phyloP scores from a whole-genome alignment of 371 early-diverging fungal species.

The Mortierella sp. region DNA sequence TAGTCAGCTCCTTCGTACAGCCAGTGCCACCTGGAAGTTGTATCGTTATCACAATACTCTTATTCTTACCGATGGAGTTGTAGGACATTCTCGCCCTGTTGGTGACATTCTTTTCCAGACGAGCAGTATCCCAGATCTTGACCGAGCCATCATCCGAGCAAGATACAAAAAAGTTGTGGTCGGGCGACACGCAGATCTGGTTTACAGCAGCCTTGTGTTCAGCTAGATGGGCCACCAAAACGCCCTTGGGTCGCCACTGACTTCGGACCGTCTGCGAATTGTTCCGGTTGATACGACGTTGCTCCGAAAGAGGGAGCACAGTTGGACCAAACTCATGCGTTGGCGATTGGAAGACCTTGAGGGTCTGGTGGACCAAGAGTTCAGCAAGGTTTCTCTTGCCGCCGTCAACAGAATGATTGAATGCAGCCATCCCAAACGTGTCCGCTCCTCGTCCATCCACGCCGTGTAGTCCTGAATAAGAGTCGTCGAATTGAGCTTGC shows the following conservation, averaged over 20 bases:
- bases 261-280: conserved; percentile 42
- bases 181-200: conserved; percentile 79
- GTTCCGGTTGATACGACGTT: conserved; percentile 37
- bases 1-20: too few species aligned
- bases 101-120: conserved; percentile 87
- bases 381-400: conserved; percentile 43
- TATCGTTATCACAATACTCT: background rate
- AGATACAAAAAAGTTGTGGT: conserved; percentile 86
- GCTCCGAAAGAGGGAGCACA: conserved; percentile 33
- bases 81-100: conserved; percentile 86
- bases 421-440: conserved; percentile 23
- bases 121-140: conserved; percentile 89
- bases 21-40: background rate
- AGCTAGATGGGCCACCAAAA: conserved; percentile 82
- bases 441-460: conserved; percentile 23
- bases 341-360: conserved; percentile 52
- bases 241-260: conserved; percentile 63
- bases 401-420: conserved; percentile 42
- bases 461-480: conserved; percentile 12
- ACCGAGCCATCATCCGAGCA: conserved; percentile 91
- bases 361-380: conserved; percentile 45
- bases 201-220: conserved; percentile 90
- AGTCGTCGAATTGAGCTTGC: conserved; percentile 38
- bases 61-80: conserved; percentile 70
- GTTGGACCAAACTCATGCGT: conserved; percentile 49